Conservation (phyloP, 495 filamentous ascomycete species). For the Aspergillus saccharolyticus region DNA sequence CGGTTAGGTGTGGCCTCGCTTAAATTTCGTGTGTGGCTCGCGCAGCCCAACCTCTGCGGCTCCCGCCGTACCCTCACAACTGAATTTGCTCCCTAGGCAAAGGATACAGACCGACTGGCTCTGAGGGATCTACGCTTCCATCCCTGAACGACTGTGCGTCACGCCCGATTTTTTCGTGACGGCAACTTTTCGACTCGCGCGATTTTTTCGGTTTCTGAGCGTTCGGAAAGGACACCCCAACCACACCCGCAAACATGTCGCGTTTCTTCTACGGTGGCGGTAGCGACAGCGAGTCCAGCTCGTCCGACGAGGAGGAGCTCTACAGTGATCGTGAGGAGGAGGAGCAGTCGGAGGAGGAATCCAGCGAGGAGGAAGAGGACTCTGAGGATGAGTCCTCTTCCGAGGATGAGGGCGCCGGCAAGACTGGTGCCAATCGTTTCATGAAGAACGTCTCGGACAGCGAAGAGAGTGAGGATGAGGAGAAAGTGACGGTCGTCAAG, state of each 20-base stretch:
- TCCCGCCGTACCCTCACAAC: constrained; percentile 31
- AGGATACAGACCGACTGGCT: constrained; percentile 11
- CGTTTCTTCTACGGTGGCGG: constrained; percentile 93
- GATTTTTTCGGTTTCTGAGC: constrained; percentile 20
- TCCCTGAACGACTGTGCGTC: not conserved
- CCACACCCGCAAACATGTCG: constrained; percentile 51
- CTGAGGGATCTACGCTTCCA: not conserved
- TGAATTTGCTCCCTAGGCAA: constrained; percentile 24
- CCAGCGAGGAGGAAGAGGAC: constrained; percentile 63
- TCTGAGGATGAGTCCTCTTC: constrained; percentile 49
- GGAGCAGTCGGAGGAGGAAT: constrained; percentile 66
- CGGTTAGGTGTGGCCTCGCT: constrained; percentile 45
- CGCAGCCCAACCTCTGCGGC: constrained; percentile 31
- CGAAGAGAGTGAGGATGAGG: constrained; percentile 80
- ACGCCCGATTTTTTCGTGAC: constrained; percentile 6
- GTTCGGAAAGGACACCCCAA: not conserved
- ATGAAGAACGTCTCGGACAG: constrained; percentile 71
- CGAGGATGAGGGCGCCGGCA: constrained; percentile 58
- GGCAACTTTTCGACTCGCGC: constrained; percentile 8
- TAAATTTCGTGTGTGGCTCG: constrained; percentile 51
- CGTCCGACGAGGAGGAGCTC: constrained; percentile 86
- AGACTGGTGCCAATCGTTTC: constrained; percentile 73
- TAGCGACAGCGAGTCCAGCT: constrained; percentile 71
- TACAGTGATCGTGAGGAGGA: constrained; percentile 72
- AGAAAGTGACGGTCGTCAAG: constrained; percentile 77